Conservation (phyloP, 2,329 filamentous ascomycete genomes). For the Diaporthe helianthi region DNA sequence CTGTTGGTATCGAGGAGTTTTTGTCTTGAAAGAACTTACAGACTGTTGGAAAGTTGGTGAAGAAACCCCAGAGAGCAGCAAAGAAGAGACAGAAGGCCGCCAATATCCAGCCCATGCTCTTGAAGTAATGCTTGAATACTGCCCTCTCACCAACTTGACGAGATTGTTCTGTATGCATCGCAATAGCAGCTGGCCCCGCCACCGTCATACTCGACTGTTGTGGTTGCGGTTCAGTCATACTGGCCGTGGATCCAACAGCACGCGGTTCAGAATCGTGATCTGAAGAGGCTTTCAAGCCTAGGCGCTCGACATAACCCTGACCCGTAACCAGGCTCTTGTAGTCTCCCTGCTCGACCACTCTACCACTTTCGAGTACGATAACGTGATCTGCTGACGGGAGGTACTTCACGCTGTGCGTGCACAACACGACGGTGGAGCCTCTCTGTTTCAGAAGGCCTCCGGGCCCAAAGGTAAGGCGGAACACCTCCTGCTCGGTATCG, state of each 20-base stretch:
- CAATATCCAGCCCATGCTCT: slow-evolving; percentile 37
- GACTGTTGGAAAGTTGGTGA: slow-evolving; percentile 42
- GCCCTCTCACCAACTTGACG: slow-evolving; percentile 32
- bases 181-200: too few species aligned
- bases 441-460: slow-evolving; percentile 43
- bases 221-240: not conserved
- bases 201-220: slow-evolving; percentile 13
- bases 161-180: not conserved
- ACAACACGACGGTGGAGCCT: slow-evolving; percentile 43
- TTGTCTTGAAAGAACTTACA: slow-evolving; percentile 37
- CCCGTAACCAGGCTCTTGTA: slow-evolving; percentile 48
- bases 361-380: slow-evolving; percentile 51
- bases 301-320: slow-evolving; percentile 48
- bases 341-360: slow-evolving; percentile 52
- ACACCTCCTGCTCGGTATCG: slow-evolving; percentile 50
- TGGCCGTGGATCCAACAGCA: slow-evolving; percentile 2
- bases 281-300: slow-evolving; percentile 43
- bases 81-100: slow-evolving; percentile 36
- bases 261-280: slow-evolving; percentile 8
- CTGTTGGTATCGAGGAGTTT: not conserved
- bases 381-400: slow-evolving; percentile 54
- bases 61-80: slow-evolving; percentile 39
- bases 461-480: slow-evolving; percentile 47
- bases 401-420: slow-evolving; percentile 49
- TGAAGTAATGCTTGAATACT: slow-evolving; percentile 47